Evolutionary conservation across 2,329 filamentous ascomycete genomes (phyloP).

Genomic region (Aureobasidium sp.): DNA sequence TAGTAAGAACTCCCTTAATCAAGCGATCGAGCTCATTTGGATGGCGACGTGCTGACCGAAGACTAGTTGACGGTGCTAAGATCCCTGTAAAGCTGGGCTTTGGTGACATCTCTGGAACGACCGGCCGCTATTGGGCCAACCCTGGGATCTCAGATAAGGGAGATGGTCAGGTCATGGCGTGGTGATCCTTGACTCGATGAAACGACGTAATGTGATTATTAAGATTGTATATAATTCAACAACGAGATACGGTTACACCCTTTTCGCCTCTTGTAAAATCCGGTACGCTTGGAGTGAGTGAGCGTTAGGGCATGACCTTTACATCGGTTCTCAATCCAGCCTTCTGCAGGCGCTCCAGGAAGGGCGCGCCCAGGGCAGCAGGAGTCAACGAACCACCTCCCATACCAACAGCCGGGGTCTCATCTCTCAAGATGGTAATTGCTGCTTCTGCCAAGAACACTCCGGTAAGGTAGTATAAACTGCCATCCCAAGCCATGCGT

Average conservation of each 20-base stretch:
- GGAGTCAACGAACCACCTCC: slow-evolving; percentile 65
- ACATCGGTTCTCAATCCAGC: slow-evolving; percentile 57
- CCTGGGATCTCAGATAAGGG: slow-evolving; percentile 26
- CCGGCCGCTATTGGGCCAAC: slow-evolving; percentile 33
- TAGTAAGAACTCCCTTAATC: background rate
- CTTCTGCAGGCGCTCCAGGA: slow-evolving; percentile 55
- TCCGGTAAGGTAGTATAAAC: slow-evolving; percentile 62
- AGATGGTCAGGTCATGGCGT: slow-evolving; percentile 27
- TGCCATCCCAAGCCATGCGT: slow-evolving; percentile 51
- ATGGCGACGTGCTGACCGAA: background rate
- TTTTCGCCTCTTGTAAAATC: background rate
- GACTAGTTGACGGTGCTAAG: slow-evolving; percentile 28
- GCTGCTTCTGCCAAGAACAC: slow-evolving; percentile 58
- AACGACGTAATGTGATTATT: background rate
- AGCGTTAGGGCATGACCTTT: slow-evolving; percentile 24
- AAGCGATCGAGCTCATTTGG: background rate
- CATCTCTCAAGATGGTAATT: slow-evolving; percentile 52
- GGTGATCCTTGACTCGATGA: slow-evolving; percentile 17
- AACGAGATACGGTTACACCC: background rate
- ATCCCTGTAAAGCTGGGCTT: slow-evolving; percentile 32
- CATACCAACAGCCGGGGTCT: slow-evolving; percentile 46
- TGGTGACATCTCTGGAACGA: slow-evolving; percentile 28
- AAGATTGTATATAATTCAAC: background rate
- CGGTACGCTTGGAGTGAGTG: background rate
- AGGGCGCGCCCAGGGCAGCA: slow-evolving; percentile 60